Evolutionary conservation across 306 rosid species (phyloP).

Genomic region (Rosa rugosa): DNA sequence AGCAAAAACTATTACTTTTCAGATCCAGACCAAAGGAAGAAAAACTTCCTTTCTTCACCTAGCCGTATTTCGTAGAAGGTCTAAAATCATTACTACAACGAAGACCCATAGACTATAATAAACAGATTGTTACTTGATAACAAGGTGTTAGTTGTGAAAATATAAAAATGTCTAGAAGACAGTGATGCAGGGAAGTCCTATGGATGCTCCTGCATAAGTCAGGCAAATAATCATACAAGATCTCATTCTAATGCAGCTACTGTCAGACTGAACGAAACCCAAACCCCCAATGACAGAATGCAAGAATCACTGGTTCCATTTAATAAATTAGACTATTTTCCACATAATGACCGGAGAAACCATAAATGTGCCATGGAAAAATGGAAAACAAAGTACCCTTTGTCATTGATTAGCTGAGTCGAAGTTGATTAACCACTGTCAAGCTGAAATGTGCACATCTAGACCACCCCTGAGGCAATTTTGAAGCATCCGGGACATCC

Average conservation of each 20-base stretch:
- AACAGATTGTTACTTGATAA: too few species aligned
- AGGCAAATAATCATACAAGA: not conserved
- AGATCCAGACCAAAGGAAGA: not conserved
- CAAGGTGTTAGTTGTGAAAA: too few species aligned
- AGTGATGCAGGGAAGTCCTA: too few species aligned
- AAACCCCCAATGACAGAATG: not conserved
- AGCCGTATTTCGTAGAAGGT: not conserved
- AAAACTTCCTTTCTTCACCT: not conserved
- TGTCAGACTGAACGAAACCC: not conserved
- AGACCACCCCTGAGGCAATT: slow-evolving; percentile 1
- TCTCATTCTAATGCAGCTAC: not conserved
- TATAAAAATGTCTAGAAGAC: too few species aligned
- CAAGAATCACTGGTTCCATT: not conserved
- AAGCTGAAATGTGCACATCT: slow-evolving; percentile 14
- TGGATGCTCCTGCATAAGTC: too few species aligned
- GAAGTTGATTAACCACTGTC: not conserved
- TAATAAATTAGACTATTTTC: not conserved
- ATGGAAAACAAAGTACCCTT: not conserved
- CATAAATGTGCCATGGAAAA: not conserved
- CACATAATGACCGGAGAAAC: too few species aligned
- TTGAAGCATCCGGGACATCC: slow-evolving; percentile 3
- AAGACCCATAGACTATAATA: too few species aligned
- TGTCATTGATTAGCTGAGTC: not conserved
- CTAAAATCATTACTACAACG: not conserved
- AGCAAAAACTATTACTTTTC: not conserved